Percentiles rank a stretch among this genome's conserved stretches.
phyloP scores from a whole-genome alignment of 176 grass and related monocot genomes.

The Aegilops umbellulata region DNA sequence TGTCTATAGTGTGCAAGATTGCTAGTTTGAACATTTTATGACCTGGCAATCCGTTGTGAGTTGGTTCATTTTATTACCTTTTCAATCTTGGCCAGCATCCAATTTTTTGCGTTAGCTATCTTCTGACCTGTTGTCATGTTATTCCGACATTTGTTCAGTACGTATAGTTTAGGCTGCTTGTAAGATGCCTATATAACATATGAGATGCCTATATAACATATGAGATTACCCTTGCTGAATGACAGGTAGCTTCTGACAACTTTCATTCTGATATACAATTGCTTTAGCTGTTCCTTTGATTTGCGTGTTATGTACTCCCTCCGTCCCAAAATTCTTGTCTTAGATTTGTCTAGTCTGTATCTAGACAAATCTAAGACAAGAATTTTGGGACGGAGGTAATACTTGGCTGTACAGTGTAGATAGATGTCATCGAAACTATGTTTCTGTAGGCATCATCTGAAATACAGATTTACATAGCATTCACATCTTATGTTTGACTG shows the following conservation, averaged over 20 bases:
- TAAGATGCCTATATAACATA: background rate
- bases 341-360: too few species aligned
- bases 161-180: constrained; percentile 1
- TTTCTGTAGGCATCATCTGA: constrained; percentile 22
- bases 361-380: too few species aligned
- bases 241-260: background rate
- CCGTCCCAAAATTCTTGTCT: too few species aligned
- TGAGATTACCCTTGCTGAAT: background rate
- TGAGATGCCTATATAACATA: background rate
- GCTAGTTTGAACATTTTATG: constrained; percentile 11
- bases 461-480: constrained; percentile 12
- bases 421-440: background rate
- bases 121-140: constrained; percentile 1
- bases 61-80: background rate
- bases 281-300: background rate
- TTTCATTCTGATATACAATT: constrained; percentile 5
- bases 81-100: background rate
- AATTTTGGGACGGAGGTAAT: too few species aligned
- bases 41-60: background rate
- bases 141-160: background rate
- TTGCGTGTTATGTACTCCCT: background rate
- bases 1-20: background rate
- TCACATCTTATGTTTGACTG: background rate
- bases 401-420: background rate
- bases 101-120: background rate